Evolutionary conservation across 2,329 filamentous ascomycete genomes (phyloP).

Genomic region (Beauveria caledonica): DNA sequence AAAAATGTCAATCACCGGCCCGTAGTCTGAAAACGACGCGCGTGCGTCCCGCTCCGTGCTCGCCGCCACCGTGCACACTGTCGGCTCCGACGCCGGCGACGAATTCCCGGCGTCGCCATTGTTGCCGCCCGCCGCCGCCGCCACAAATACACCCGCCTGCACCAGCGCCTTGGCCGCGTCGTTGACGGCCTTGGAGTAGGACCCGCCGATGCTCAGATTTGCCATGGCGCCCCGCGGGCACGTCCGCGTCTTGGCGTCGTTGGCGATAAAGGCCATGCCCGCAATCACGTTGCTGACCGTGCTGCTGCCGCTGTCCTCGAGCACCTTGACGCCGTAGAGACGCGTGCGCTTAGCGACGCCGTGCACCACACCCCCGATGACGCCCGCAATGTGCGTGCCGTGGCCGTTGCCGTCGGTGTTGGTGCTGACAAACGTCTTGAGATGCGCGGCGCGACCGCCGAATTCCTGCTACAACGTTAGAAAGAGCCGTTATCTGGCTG

Average conservation of each 20-base stretch:
- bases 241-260: conserved; percentile 20
- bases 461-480: conserved; percentile 21
- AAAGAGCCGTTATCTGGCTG: background rate
- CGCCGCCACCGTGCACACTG: conserved; percentile 17
- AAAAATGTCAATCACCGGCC: conserved; percentile 35
- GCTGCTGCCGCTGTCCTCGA: conserved; percentile 27
- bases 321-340: conserved; percentile 34
- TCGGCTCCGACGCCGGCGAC: conserved; percentile 18
- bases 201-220: conserved; percentile 44
- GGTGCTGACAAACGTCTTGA: conserved; percentile 19
- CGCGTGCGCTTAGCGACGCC: conserved; percentile 32
- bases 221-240: conserved; percentile 35
- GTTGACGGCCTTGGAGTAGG: conserved; percentile 34
- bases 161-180: conserved; percentile 35
- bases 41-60: conserved; percentile 21
- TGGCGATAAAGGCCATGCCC: conserved; percentile 31
- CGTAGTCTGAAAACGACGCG: conserved; percentile 37
- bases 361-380: conserved; percentile 29
- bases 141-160: conserved; percentile 36
- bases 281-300: conserved; percentile 29
- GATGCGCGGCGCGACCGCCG: conserved; percentile 26
- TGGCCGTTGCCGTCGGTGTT: conserved; percentile 30
- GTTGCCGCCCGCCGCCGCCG: conserved; percentile 42
- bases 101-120: conserved; percentile 11
- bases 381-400: conserved; percentile 34